Percentiles rank a stretch among this genome's conserved stretches.
Evolutionary conservation across 768 basidiomycete genomes (phyloP).

Genomic region (Suillus weaverae): DNA sequence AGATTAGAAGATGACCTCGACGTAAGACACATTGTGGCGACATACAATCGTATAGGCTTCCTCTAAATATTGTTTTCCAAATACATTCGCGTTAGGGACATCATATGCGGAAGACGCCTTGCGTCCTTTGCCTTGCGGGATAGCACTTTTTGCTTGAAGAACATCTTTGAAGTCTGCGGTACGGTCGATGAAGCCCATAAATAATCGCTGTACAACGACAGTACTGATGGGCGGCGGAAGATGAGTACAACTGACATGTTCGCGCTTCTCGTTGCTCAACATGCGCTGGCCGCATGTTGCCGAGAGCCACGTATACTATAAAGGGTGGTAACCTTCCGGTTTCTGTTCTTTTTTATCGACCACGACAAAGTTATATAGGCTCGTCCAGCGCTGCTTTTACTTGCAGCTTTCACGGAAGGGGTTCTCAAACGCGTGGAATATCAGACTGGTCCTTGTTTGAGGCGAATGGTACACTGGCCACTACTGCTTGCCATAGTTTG

Average conservation of each 20-base stretch:
- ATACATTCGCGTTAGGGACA: constrained; percentile 37
- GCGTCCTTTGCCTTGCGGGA: constrained; percentile 51
- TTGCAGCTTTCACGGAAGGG: constrained; percentile 14
- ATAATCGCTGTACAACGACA: constrained; percentile 6
- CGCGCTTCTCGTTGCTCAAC: neutral
- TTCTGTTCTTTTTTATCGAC: constrained; percentile 15
- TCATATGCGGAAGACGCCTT: constrained; percentile 41
- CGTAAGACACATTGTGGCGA: neutral
- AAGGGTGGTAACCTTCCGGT: constrained; percentile 6
- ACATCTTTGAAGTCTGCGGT: constrained; percentile 61
- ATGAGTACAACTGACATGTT: neutral
- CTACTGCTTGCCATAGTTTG: constrained; percentile 66
- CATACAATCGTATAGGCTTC: constrained; percentile 76
- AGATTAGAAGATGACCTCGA: constrained; percentile 4
- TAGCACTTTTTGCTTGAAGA: constrained; percentile 43
- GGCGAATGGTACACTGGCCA: constrained; percentile 51
- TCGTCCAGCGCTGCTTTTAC: constrained; percentile 14
- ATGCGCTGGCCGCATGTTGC: neutral
- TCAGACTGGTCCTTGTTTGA: constrained; percentile 68
- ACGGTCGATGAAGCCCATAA: constrained; percentile 59
- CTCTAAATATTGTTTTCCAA: constrained; percentile 66
- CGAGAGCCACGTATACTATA: constrained; percentile 26
- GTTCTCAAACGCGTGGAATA: constrained; percentile 37
- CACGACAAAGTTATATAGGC: constrained; percentile 23
- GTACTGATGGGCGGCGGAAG: constrained; percentile 9